A percentile compares a stretch with the other conserved stretches of the same genome.
These are phyloP conservation scores for Talaromyces pinophilus DNA, from an alignment of 2,329 filamentous ascomycete genomes.

Conservation along the genomic window DNA sequence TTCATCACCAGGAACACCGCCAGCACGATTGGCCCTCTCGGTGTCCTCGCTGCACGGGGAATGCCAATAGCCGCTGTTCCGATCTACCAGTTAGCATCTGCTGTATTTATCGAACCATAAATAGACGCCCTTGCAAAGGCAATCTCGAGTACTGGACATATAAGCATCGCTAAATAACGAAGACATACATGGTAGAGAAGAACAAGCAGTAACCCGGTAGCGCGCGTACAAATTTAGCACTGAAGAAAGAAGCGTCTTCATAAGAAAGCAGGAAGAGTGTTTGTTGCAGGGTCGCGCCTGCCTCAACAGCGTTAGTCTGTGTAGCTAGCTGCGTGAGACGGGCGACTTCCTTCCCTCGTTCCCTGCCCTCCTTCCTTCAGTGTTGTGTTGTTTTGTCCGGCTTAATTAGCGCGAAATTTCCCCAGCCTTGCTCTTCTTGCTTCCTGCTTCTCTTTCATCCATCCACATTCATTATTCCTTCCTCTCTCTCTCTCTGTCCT, in stretches of 20 bases:
- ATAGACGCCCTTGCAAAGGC: conserved; percentile 8
- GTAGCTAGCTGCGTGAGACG: not conserved
- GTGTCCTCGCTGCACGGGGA: conserved; percentile 18
- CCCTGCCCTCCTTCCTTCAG: not conserved
- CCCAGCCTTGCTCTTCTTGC: conserved; percentile 21
- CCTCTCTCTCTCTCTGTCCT: not conserved
- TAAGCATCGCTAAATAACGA: not conserved
- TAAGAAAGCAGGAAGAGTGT: not conserved
- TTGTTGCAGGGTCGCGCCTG: not conserved
- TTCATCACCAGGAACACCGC: not conserved
- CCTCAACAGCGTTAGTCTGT: not conserved
- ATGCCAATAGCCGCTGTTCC: conserved; percentile 19
- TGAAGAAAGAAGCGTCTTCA: not conserved
- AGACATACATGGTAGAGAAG: no score
- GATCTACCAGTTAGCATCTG: not conserved
- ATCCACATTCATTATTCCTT: not conserved
- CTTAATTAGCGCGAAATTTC: conserved; percentile 20
- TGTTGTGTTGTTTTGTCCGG: conserved; percentile 15
- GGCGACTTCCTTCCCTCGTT: not conserved
- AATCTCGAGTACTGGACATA: not conserved
- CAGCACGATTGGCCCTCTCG: conserved; percentile 6
- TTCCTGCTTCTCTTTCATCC: not conserved
- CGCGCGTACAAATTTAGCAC: no score
- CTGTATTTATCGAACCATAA: conserved; percentile 8
- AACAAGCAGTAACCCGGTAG: no score